phyloP scores from a whole-genome alignment of 1,284 basidiomycete genomes.

The Ceratobasidium sp. region DNA sequence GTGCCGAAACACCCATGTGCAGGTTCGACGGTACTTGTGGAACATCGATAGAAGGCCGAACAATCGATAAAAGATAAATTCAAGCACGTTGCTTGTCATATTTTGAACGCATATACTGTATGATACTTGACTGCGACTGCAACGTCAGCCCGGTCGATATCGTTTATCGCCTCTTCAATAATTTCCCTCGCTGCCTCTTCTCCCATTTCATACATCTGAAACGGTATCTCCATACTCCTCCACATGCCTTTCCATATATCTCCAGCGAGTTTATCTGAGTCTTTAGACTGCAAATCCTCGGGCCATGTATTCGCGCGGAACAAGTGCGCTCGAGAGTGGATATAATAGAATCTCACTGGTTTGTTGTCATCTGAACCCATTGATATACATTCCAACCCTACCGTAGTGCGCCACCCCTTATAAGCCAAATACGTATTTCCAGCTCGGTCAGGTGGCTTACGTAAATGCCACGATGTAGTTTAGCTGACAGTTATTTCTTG shows the following conservation, averaged over 20 bases:
- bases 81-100: not conserved
- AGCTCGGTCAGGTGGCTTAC: too few species aligned
- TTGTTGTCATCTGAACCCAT: not conserved
- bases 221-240: not conserved
- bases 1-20: too few species aligned
- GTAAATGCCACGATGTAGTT: too few species aligned
- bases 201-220: not conserved
- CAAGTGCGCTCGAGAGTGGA: not conserved
- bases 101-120: constrained; percentile 4
- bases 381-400: not conserved
- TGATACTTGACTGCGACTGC: not conserved
- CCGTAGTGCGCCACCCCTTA: too few species aligned
- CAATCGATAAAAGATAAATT: too few species aligned
- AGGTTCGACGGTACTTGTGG: too few species aligned
- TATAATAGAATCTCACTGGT: not conserved
- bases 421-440: too few species aligned
- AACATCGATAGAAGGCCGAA: too few species aligned
- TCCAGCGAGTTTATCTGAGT: not conserved
- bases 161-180: not conserved
- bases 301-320: not conserved
- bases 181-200: not conserved
- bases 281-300: not conserved
- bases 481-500: too few species aligned
- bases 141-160: not conserved
- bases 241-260: not conserved